These are phyloP conservation scores for Apiotrichum montevideense DNA, from an alignment of 1,284 basidiomycete species.

Conservation along the genomic window DNA sequence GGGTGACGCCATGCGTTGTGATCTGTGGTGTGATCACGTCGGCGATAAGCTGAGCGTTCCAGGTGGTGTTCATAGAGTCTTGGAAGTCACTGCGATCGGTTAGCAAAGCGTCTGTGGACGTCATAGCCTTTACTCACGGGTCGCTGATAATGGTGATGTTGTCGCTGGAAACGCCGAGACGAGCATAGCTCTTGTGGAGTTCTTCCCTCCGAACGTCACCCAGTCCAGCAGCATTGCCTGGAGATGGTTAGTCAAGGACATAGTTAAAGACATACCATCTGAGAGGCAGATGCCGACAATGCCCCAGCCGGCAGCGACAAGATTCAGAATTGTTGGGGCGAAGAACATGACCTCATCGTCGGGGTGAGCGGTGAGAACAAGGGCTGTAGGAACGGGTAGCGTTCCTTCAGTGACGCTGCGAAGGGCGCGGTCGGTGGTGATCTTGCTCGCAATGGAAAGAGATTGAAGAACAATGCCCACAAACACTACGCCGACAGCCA, in stretches of 20 bases:
- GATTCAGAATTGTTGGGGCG: slow-evolving; percentile 42
- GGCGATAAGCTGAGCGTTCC: slow-evolving; percentile 62
- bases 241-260: neutral
- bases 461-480: slow-evolving; percentile 7
- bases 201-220: slow-evolving; percentile 63
- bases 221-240: slow-evolving; percentile 72
- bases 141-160: slow-evolving; percentile 63
- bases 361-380: slow-evolving; percentile 50
- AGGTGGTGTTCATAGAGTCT: slow-evolving; percentile 63
- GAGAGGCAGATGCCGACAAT: slow-evolving; percentile 50
- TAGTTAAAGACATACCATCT: neutral
- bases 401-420: neutral
- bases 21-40: slow-evolving; percentile 52
- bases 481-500: neutral
- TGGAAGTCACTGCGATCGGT: slow-evolving; percentile 10
- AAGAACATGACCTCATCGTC: slow-evolving; percentile 78
- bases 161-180: slow-evolving; percentile 60
- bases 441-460: neutral
- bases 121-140: slow-evolving; percentile 53
- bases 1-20: neutral
- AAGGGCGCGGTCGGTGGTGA: neutral
- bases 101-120: neutral
- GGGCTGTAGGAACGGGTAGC: slow-evolving; percentile 10
- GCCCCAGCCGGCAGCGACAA: slow-evolving; percentile 32
- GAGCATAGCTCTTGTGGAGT: slow-evolving; percentile 60